Evolutionary conservation across 108 stramenopile genomes (phyloP), one percentile per base, ranked within the genome.

Genomic region (Fragilaria crotonensis): DNA sequence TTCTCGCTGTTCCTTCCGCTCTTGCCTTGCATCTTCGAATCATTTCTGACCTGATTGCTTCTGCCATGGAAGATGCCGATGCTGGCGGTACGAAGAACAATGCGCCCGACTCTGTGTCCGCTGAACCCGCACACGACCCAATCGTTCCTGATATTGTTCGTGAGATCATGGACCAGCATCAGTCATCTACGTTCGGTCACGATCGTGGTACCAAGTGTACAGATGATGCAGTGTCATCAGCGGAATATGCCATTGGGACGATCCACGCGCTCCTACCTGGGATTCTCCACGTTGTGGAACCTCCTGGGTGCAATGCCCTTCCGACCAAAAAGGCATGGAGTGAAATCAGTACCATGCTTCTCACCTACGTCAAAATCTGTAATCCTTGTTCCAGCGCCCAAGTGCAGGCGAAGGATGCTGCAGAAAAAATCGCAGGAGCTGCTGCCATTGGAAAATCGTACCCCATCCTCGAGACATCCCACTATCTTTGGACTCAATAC

Each of bases 401-500:
- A 68, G 68, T 70, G 32, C 60, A 67, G 33, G 85, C 88, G 27
- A 60, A 71, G 1, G 74, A 81, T n/a, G 81, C 84, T 52, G 78
- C 86, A 0, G 80, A 77, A 46, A 68, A 90, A 60, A 90, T 90
- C 71, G 83, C 73, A 64, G 71, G 62, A 20, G 73, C 84, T 23
- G 44, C 71, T 51, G n/a, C n/a, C n/a, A n/a, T n/a, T n/a, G 66
- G 80, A 44, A 65, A 77, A 32, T 84, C 90, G 14, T 45, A 84
- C 62, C 92, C 88, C 5, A 83, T 94, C 59, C 76, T 94, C 17
- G 88, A 88, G 66, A 86, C 87, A 59, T 81, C 82, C 31, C 84
- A 90, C 59, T 84, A 89, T 50, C 71, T 86, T 51, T 94, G 92
- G 92, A 88, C 82, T 56, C 87, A 89, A 81, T 88, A 94, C 75